These are phyloP conservation scores for Tuber borchii DNA, from an alignment of 495 filamentous ascomycete genomes.

Conservation along the genomic window DNA sequence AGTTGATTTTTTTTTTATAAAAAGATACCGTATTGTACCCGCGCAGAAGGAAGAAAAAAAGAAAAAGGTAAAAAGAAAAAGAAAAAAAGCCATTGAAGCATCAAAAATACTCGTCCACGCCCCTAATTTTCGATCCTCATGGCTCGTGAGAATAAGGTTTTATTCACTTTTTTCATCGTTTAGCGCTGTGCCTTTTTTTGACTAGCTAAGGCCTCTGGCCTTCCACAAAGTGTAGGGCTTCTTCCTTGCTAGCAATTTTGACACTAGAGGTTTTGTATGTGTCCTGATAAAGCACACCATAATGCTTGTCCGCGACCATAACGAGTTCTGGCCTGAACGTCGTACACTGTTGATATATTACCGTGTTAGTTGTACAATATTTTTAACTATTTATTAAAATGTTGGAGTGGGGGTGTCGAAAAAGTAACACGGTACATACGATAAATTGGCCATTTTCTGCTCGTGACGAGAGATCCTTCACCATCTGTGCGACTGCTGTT, in stretches of 20 bases:
- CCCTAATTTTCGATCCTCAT: neutral
- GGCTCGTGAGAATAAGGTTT: neutral
- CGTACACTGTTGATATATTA: slow-evolving; percentile 52
- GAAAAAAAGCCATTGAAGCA: neutral
- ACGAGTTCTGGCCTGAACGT: slow-evolving; percentile 98
- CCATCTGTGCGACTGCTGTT: slow-evolving; percentile 82
- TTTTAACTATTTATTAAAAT: slow-evolving; percentile 5
- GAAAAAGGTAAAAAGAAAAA: slow-evolving; percentile 1
- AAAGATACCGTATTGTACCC: slow-evolving; percentile 6
- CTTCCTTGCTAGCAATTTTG: slow-evolving; percentile 76
- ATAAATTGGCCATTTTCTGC: slow-evolving; percentile 50
- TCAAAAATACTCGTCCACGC: neutral
- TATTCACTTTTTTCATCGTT: neutral
- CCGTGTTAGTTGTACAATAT: neutral
- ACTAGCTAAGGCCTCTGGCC: slow-evolving; percentile 45
- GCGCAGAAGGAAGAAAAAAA: slow-evolving; percentile 1
- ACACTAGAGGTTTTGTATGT: slow-evolving; percentile 73
- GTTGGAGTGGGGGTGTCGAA: slow-evolving; percentile 2
- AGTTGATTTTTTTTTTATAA: neutral
- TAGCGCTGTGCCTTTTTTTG: slow-evolving; percentile 2
- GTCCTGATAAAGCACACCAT: slow-evolving; percentile 87
- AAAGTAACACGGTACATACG: slow-evolving; percentile 17
- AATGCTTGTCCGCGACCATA: slow-evolving; percentile 91
- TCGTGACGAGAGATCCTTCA: slow-evolving; percentile 62
- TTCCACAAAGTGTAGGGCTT: slow-evolving; percentile 90